These are phyloP conservation scores for Trifolium subterraneum DNA, from an alignment of 306 rosid genomes.

Conservation along the genomic window DNA sequence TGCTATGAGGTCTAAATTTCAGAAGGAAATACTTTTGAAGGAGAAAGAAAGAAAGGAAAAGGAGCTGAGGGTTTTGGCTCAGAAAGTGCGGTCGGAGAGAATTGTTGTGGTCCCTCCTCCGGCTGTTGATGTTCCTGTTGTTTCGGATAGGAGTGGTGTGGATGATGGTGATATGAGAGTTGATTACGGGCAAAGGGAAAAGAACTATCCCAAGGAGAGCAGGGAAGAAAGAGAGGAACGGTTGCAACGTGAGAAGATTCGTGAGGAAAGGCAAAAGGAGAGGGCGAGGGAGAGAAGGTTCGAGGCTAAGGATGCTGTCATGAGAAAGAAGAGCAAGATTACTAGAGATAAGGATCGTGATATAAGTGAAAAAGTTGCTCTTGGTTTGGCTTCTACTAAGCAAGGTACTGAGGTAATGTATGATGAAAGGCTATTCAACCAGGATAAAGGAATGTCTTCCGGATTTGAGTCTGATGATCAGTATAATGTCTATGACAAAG, in stretches of 20 bases:
- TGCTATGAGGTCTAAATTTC: slow-evolving; percentile 90
- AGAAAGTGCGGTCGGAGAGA: slow-evolving; percentile 82
- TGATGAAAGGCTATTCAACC: slow-evolving; percentile 91
- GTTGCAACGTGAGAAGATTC: slow-evolving; percentile 74
- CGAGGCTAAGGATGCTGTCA: slow-evolving; percentile 88
- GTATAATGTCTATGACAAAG: slow-evolving; percentile 86
- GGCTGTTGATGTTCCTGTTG: slow-evolving; percentile 50
- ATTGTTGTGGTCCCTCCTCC: slow-evolving; percentile 65
- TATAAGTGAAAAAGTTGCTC: slow-evolving; percentile 94
- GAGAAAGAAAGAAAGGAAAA: slow-evolving; percentile 86
- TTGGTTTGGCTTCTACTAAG: slow-evolving; percentile 84
- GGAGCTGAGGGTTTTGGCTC: slow-evolving; percentile 79
- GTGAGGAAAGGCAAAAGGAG: slow-evolving; percentile 83
- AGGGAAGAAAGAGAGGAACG: slow-evolving; percentile 76
- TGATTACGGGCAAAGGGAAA: slow-evolving; percentile 68
- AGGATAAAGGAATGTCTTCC: slow-evolving; percentile 88
- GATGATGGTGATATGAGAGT: slow-evolving; percentile 59
- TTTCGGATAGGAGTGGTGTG: slow-evolving; percentile 54
- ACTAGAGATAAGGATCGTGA: slow-evolving; percentile 95
- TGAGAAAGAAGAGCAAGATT: slow-evolving; percentile 94
- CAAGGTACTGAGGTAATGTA: slow-evolving; percentile 82
- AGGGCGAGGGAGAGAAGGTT: slow-evolving; percentile 92
- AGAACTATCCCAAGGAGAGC: slow-evolving; percentile 51
- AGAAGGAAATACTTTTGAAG: slow-evolving; percentile 82
- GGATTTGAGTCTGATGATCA: slow-evolving; percentile 91